Evolutionary conservation across 768 basidiomycete genomes (phyloP), one percentile per base, ranked within the genome.

Genomic region (Mycena haematopus): DNA sequence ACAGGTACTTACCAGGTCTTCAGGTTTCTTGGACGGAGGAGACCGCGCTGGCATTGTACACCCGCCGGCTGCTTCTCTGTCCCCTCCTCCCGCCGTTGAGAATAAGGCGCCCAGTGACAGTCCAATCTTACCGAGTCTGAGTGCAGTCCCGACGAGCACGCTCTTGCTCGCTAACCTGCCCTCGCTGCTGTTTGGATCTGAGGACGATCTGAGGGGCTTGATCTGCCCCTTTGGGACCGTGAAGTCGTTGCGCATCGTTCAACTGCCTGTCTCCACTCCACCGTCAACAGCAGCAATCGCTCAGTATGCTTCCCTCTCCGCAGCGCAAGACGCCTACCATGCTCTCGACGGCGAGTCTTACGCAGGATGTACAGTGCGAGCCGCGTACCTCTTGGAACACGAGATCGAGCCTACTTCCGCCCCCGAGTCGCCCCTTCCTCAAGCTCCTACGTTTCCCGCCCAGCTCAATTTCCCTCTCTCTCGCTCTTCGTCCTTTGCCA

Each of bases 21-120:
- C 63, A 92, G 91, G 90, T 22, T 92, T 92, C 69, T 78, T 93
- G 62, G 91, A 93, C 70, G 91, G 91, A 21, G 91, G 88, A 15
- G 92, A 93, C 76, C 89, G 93, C 47, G 79, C 85, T 7, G 79
- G 89, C 73, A 79, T 86, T 40, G 78, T 91, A 25, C 81, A 89
- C 36, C 69, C 80, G 33, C 81, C 84, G 22, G 72, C 75, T 40
- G 68, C 79, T 53, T 71, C 65, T 66, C 70, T 73, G 65, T 70
- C 42, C n/a, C 40, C 51, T 70, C 71, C 45, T 72, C 53, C 69
- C 57, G 65, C 76, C 36, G 49, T 66, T 70, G 49, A 31, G 64
- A 71, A 19, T 59, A 69, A 33, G 76, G 72, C 55, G 55, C 67
- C 54, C 67, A 70, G 24, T 66, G 71, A 35, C 66, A 67, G 33